Evolutionary conservation across 139 green algal species (phyloP).

Genomic region (Zygnema circumcarinatum): DNA sequence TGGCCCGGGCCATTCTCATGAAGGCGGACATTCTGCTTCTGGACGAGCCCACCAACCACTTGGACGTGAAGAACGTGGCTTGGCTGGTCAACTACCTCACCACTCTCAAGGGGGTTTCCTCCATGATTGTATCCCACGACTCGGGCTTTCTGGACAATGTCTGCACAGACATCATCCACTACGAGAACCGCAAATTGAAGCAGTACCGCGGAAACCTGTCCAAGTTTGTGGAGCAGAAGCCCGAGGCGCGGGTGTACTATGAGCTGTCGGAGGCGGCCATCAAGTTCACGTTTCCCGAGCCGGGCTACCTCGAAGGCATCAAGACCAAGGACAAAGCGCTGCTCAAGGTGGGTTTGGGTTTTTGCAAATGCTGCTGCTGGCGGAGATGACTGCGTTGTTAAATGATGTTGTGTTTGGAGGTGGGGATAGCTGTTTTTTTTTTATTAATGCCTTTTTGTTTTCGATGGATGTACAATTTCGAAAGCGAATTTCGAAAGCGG

Average conservation of each 20-base stretch:
- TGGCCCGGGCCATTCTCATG: constrained; percentile 83
- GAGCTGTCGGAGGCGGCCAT: constrained; percentile 71
- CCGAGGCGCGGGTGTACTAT: constrained; percentile 88
- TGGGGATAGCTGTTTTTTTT: too few species aligned
- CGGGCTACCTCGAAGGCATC: constrained; percentile 90
- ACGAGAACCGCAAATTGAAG: constrained; percentile 75
- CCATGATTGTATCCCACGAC: constrained; percentile 81
- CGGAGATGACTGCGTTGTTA: too few species aligned
- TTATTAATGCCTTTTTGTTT: too few species aligned
- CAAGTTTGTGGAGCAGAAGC: constrained; percentile 85
- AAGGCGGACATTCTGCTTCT: constrained; percentile 86
- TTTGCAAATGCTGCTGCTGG: too few species aligned
- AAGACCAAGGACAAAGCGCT: constrained; percentile 95
- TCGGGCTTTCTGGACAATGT: constrained; percentile 79
- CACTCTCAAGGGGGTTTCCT: constrained; percentile 60
- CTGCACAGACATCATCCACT: constrained; percentile 81
- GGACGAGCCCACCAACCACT: constrained; percentile 68
- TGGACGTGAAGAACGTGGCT: constrained; percentile 73
- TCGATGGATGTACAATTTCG: too few species aligned
- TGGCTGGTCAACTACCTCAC: constrained; percentile 78
- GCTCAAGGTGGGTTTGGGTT: constrained; percentile 86
- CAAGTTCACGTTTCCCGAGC: constrained; percentile 85
- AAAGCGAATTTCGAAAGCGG: too few species aligned
- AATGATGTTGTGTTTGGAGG: too few species aligned
- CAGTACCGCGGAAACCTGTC: constrained; percentile 85